Conservation (phyloP, 306 rosid species). For the Cucurbita ficifolia region DNA sequence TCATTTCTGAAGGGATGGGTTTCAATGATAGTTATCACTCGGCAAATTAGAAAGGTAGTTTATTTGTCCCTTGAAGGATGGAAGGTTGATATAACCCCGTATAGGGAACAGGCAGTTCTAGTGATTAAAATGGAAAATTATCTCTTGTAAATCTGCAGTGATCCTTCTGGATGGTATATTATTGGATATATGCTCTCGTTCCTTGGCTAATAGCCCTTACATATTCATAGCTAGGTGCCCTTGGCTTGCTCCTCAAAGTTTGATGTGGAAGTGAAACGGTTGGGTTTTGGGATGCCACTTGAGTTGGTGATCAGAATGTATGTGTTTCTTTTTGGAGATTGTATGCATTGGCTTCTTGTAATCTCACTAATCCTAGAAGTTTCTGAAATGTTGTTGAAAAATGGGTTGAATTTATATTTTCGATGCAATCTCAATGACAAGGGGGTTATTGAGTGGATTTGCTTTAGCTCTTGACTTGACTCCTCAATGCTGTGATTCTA, state of each 20-base stretch:
- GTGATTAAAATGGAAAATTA: neutral
- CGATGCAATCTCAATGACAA: neutral
- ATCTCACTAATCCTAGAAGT: neutral
- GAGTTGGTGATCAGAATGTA: neutral
- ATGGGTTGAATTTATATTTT: neutral
- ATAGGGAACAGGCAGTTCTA: neutral
- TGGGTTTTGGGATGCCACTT: neutral
- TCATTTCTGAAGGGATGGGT: neutral
- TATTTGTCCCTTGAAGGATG: neutral
- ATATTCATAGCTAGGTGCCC: neutral
- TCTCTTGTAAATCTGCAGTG: neutral
- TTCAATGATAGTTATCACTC: neutral
- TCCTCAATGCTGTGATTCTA: neutral
- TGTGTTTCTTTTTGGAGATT: neutral
- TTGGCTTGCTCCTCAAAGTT: neutral
- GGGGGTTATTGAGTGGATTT: neutral
- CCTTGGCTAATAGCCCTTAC: neutral
- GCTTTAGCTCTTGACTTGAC: neutral
- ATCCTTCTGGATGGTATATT: neutral
- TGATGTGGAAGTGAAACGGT: neutral
- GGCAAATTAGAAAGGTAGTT: neutral
- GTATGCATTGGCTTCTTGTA: neutral
- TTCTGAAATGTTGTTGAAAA: neutral
- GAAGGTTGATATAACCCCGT: neutral
- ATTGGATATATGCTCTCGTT: neutral